Conservation (phyloP, 768 basidiomycete genomes). For the Amanita jacksonii region DNA sequence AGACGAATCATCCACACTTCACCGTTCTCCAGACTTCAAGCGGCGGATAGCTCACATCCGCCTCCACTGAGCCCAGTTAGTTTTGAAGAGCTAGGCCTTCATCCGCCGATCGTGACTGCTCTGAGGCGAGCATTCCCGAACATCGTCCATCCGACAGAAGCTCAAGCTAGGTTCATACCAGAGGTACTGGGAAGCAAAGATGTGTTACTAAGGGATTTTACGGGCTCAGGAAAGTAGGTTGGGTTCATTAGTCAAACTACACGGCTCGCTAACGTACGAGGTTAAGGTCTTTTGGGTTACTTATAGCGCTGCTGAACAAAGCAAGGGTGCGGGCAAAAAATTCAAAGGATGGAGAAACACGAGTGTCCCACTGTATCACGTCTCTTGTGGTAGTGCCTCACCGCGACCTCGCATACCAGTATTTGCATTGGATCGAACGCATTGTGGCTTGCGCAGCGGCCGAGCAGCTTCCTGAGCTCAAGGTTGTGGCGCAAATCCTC, state of each 20-base stretch:
- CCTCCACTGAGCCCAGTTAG: conserved; percentile 9
- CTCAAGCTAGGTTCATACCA: conserved; percentile 52
- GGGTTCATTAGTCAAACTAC: background rate
- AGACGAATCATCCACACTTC: background rate
- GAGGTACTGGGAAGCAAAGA: conserved; percentile 49
- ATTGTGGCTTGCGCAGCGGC: conserved; percentile 28
- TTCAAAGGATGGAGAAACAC: conserved; percentile 13
- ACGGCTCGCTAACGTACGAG: background rate
- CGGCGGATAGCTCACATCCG: background rate
- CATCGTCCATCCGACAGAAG: conserved; percentile 45
- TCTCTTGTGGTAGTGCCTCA: conserved; percentile 65
- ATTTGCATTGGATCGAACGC: conserved; percentile 53
- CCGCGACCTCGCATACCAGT: conserved; percentile 60
- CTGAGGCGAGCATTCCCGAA: conserved; percentile 53
- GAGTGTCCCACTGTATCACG: conserved; percentile 27
- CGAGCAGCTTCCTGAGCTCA: conserved; percentile 23
- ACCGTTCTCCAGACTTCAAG: background rate
- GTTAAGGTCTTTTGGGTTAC: conserved; percentile 60
- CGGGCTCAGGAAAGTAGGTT: conserved; percentile 75
- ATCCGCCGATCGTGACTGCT: conserved; percentile 36
- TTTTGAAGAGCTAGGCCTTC: conserved; percentile 48
- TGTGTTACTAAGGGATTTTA: conserved; percentile 56
- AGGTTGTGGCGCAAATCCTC: conserved; percentile 48
- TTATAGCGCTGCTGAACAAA: conserved; percentile 58
- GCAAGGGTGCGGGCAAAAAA: conserved; percentile 23